A percentile compares a stretch with the other conserved stretches of the same genome.
Evolutionary conservation across 2,329 filamentous ascomycete genomes (phyloP).

Genomic region (Exserohilum rostratum): DNA sequence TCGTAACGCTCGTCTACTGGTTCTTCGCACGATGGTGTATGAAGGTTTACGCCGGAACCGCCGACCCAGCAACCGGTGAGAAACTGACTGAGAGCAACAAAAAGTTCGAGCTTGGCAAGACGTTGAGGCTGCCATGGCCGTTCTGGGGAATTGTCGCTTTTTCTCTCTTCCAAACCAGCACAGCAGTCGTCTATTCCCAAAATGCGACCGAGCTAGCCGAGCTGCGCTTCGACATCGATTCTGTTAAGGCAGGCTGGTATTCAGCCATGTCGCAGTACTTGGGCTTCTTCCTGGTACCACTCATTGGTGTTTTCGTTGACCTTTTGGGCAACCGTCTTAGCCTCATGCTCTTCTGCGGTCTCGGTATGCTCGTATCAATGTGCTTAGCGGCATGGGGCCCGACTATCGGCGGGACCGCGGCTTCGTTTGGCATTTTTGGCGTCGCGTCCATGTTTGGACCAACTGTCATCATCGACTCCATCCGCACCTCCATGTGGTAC

Average conservation of each 20-base stretch:
- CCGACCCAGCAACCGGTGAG: conserved; percentile 65
- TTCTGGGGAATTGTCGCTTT: conserved; percentile 64
- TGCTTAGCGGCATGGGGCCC: conserved; percentile 60
- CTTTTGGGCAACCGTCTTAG: conserved; percentile 60
- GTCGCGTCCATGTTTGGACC: conserved; percentile 62
- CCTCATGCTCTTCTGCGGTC: conserved; percentile 54
- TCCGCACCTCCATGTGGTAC: conserved; percentile 65
- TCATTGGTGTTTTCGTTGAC: conserved; percentile 63
- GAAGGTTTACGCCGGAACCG: conserved; percentile 54
- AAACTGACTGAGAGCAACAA: conserved; percentile 65
- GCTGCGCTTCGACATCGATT: conserved; percentile 62
- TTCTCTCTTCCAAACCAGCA: conserved; percentile 64
- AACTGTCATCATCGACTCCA: conserved; percentile 65
- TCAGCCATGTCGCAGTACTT: conserved; percentile 62
- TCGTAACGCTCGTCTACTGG: conserved; percentile 60
- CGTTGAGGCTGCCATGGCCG: conserved; percentile 64
- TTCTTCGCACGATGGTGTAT: conserved; percentile 61
- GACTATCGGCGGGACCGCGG: conserved; percentile 59
- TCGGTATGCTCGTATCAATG: conserved; percentile 61
- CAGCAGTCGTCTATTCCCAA: conserved; percentile 60
- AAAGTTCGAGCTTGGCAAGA: conserved; percentile 61
- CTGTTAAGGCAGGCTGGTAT: conserved; percentile 66
- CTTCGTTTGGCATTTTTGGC: conserved; percentile 65
- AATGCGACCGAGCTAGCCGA: conserved; percentile 68
- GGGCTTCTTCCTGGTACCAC: conserved; percentile 63